Evolutionary conservation across 805 yeast species (phyloP).

Genomic region (Lipomyces anomalus): DNA sequence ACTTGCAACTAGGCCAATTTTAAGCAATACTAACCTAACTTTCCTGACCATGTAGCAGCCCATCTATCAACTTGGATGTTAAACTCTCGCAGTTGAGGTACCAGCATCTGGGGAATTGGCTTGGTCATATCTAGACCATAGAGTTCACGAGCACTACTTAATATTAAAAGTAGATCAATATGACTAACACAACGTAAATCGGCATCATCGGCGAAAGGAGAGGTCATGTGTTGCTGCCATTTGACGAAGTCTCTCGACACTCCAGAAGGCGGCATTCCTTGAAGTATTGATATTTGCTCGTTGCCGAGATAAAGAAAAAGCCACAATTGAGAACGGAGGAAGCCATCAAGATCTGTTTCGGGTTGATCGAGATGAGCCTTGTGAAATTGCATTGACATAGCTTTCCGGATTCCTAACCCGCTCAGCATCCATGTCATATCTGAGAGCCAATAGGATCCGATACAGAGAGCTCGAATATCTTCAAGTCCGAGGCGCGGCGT

Average conservation of each 20-base stretch:
- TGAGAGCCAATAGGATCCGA: conserved; percentile 17
- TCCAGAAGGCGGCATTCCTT: conserved; percentile 15
- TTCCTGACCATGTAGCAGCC: conserved; percentile 18
- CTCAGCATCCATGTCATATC: conserved; percentile 19
- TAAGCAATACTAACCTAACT: conserved; percentile 1
- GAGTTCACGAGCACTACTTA: conserved; percentile 13
- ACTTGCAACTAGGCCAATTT: too few relatives aligned
- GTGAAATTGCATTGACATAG: conserved; percentile 17
- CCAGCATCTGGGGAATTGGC: conserved; percentile 5
- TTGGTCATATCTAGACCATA: conserved; percentile 14
- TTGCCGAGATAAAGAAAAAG: conserved; percentile 11
- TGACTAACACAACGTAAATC: conserved; percentile 12
- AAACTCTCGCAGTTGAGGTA: conserved; percentile 13
- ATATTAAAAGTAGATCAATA: conserved; percentile 13
- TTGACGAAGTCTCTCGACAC: conserved; percentile 11
- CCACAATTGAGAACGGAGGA: conserved; percentile 11
- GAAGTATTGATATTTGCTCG: conserved; percentile 16
- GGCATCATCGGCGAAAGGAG: conserved; percentile 9
- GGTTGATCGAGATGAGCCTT: conserved; percentile 15
- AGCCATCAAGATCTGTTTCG: conserved; percentile 7
- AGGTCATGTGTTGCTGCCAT: conserved; percentile 14
- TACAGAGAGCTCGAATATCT: conserved; percentile 14
- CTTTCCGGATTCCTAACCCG: conserved; percentile 11
- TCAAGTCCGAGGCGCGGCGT: conserved; percentile 15
- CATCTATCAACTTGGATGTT: conserved; percentile 14